phyloP scores from a whole-genome alignment of 805 yeast species.

The Candida awuae region DNA sequence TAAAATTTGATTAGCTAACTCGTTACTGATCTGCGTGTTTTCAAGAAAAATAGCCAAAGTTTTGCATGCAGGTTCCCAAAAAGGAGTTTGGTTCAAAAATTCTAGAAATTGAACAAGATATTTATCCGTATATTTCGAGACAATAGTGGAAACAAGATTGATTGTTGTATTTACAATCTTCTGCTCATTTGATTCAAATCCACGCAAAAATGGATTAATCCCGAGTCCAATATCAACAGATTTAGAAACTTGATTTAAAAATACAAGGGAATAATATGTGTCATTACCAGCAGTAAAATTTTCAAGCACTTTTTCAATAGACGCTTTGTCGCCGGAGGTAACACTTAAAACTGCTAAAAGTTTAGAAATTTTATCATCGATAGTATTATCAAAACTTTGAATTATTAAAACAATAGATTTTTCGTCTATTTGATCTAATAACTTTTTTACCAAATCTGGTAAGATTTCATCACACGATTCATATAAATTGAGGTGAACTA shows the following conservation, averaged over 20 bases:
- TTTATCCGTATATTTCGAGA: slow-evolving; percentile 31
- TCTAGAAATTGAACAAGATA: slow-evolving; percentile 34
- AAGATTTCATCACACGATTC: slow-evolving; percentile 18
- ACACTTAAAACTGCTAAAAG: slow-evolving; percentile 30
- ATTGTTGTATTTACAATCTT: slow-evolving; percentile 39
- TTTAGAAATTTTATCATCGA: slow-evolving; percentile 22
- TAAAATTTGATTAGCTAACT: slow-evolving; percentile 7
- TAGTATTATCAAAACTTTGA: slow-evolving; percentile 14
- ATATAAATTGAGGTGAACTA: slow-evolving; percentile 14
- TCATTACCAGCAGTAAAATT: slow-evolving; percentile 18
- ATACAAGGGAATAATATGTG: slow-evolving; percentile 29
- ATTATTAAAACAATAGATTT: slow-evolving; percentile 13
- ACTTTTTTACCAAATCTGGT: slow-evolving; percentile 14
- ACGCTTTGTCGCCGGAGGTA: slow-evolving; percentile 27
- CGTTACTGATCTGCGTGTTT: slow-evolving; percentile 1
- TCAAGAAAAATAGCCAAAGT: slow-evolving; percentile 12
- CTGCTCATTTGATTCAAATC: slow-evolving; percentile 26
- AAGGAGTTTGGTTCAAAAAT: slow-evolving; percentile 11
- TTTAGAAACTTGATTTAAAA: slow-evolving; percentile 44
- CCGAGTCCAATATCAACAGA: slow-evolving; percentile 27
- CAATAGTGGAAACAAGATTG: slow-evolving; percentile 43
- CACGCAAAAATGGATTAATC: slow-evolving; percentile 31
- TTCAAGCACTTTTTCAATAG: slow-evolving; percentile 15
- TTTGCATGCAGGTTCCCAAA: slow-evolving; percentile 9
- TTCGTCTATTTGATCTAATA: slow-evolving; percentile 11